These are phyloP conservation scores for Moesziomyces parantarcticus DNA, from an alignment of 1,284 basidiomycete species.

Conservation along the genomic window DNA sequence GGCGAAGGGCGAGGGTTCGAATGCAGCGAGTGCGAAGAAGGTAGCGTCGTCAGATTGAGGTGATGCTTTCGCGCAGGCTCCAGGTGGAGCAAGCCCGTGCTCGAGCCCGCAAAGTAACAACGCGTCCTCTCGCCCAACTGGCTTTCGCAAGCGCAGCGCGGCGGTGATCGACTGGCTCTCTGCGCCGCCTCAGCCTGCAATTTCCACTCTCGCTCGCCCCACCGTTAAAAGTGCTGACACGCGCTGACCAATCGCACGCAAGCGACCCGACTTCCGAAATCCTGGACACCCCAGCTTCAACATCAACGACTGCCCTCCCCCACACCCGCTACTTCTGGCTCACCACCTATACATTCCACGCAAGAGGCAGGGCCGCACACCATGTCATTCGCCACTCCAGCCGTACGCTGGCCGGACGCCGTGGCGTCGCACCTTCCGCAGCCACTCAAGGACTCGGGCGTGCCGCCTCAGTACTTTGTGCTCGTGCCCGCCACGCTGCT, in stretches of 20 bases:
- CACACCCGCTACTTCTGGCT: neutral
- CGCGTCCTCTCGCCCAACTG: constrained; percentile 5
- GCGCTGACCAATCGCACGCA: neutral
- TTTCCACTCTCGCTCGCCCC: neutral
- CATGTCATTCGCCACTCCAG: constrained; percentile 42
- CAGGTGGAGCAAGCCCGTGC: constrained; percentile 12
- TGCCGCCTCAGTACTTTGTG: constrained; percentile 47
- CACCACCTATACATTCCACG: neutral
- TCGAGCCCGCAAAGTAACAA: constrained; percentile 8
- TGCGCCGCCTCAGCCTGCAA: neutral
- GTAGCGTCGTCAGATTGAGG: neutral
- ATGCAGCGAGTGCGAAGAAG: neutral
- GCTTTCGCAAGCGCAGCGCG: constrained; percentile 13
- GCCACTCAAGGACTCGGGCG: constrained; percentile 30
- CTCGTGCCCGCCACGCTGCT: constrained; percentile 45
- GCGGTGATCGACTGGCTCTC: neutral
- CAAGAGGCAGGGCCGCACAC: neutral
- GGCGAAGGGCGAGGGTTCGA: neutral
- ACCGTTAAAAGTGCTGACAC: neutral
- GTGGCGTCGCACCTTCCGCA: constrained; percentile 36
- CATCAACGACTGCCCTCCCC: neutral
- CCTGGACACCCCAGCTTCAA: no score
- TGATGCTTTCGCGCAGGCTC: neutral
- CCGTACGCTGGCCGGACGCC: constrained; percentile 52
- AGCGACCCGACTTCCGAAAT: neutral